A percentile compares a stretch with the other conserved stretches of the same genome.
Evolutionary conservation across 192 early-diverging fungal genomes (phyloP).

Genomic region (Backusella tuberculispora): DNA sequence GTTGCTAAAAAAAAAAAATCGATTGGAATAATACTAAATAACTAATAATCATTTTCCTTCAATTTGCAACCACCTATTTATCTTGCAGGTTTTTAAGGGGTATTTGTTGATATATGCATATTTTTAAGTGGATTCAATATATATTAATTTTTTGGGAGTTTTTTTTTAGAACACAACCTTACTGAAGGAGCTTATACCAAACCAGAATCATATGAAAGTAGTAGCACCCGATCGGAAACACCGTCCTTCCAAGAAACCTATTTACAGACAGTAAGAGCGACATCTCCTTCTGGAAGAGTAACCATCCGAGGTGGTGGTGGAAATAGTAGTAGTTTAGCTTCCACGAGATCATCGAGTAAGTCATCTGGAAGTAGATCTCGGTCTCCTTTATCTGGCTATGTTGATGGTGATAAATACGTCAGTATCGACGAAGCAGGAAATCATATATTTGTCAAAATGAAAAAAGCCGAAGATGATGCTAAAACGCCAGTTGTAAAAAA

Average conservation of each 20-base stretch:
- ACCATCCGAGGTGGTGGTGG: slow-evolving; percentile 25
- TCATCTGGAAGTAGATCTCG: slow-evolving; percentile 21
- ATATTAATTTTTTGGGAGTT: neutral
- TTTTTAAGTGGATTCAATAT: neutral
- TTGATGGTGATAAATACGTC: slow-evolving; percentile 40
- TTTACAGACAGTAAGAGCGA: slow-evolving; percentile 23
- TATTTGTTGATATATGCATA: neutral
- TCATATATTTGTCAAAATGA: slow-evolving; percentile 38
- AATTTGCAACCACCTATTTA: neutral
- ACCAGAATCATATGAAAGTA: neutral
- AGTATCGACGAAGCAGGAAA: slow-evolving; percentile 39
- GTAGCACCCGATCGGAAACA: neutral
- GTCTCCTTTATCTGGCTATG: slow-evolving; percentile 31
- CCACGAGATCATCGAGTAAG: slow-evolving; percentile 26
- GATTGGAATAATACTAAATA: neutral
- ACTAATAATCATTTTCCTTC: neutral
- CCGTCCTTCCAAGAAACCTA: slow-evolving; percentile 22
- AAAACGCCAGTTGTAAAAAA: slow-evolving; percentile 26
- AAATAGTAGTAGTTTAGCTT: neutral
- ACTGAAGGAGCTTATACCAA: slow-evolving; percentile 32
- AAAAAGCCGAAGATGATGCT: slow-evolving; percentile 34
- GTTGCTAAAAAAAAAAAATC: neutral
- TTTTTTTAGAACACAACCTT: slow-evolving; percentile 30
- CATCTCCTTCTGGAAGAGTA: slow-evolving; percentile 33
- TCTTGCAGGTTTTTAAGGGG: slow-evolving; percentile 22